Conservation (phyloP, 257 asterid species). For the Ocimum tenuiflorum region DNA sequence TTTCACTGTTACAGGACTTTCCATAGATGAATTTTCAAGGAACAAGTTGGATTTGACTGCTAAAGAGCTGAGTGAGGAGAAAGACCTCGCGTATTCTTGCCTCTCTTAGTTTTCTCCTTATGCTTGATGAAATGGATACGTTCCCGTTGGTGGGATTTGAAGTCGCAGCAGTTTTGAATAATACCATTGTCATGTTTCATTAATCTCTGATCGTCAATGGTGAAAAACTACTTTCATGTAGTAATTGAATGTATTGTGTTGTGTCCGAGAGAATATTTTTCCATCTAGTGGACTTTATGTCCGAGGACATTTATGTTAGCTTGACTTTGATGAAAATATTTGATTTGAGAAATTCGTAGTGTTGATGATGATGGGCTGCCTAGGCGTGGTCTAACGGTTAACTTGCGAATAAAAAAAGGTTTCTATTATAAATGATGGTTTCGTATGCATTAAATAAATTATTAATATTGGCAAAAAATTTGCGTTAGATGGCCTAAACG, state of each 20-base stretch:
- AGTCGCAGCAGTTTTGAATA: conserved; percentile 32
- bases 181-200: conserved; percentile 22
- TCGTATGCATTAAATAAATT: too few species aligned
- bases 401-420: too few species aligned
- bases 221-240: conserved; percentile 6
- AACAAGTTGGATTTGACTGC: conserved; percentile 80
- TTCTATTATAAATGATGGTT: too few species aligned
- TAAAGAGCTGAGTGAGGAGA: conserved; percentile 81
- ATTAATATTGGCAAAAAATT: too few species aligned
- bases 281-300: background rate
- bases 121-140: too few species aligned
- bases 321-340: conserved; percentile 1
- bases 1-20: conserved; percentile 41
- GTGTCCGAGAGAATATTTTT: background rate
- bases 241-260: background rate
- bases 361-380: too few species aligned
- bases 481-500: too few species aligned
- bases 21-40: conserved; percentile 73
- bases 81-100: conserved; percentile 81
- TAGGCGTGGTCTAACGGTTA: too few species aligned
- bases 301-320: background rate
- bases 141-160: conserved; percentile 11
- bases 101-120: conserved; percentile 34
- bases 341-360: background rate
- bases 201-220: conserved; percentile 2